These are phyloP conservation scores for Boehmeria nivea DNA, from an alignment of 306 rosid genomes.

Conservation along the genomic window DNA sequence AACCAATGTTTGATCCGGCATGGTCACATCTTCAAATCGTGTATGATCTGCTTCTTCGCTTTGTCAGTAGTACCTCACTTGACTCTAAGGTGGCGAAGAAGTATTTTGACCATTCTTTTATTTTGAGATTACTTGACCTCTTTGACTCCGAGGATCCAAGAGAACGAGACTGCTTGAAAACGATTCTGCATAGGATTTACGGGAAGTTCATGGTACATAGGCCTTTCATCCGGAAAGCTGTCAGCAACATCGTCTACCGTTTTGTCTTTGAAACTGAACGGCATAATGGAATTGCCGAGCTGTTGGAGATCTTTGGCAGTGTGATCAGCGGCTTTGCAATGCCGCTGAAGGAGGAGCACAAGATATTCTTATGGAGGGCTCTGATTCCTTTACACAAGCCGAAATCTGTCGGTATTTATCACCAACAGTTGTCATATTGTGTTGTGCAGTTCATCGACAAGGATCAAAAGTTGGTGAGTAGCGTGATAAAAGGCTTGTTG, in stretches of 20 bases:
- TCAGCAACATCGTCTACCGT: slow-evolving; percentile 77
- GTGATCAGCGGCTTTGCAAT: slow-evolving; percentile 93
- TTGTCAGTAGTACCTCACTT: slow-evolving; percentile 63
- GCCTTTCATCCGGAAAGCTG: slow-evolving; percentile 80
- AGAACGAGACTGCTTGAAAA: slow-evolving; percentile 96
- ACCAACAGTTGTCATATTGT: slow-evolving; percentile 85
- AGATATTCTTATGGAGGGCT: slow-evolving; percentile 72
- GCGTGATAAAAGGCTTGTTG: slow-evolving; percentile 74
- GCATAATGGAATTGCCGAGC: slow-evolving; percentile 91
- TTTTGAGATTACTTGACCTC: slow-evolving; percentile 79
- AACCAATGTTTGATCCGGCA: slow-evolving; percentile 95
- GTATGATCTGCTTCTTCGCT: slow-evolving; percentile 85
- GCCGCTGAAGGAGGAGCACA: slow-evolving; percentile 98
- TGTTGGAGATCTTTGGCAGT: slow-evolving; percentile 95
- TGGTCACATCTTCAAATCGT: slow-evolving; percentile 91
- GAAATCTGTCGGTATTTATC: slow-evolving; percentile 87
- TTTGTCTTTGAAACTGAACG: slow-evolving; percentile 88
- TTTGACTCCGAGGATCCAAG: slow-evolving; percentile 97
- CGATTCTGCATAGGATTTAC: slow-evolving; percentile 83
- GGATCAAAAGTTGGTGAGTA: slow-evolving; percentile 80
- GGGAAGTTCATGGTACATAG: slow-evolving; percentile 98
- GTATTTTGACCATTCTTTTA: slow-evolving; percentile 74
- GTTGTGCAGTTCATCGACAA: slow-evolving; percentile 88
- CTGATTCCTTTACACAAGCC: slow-evolving; percentile 95
- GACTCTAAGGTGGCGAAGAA: slow-evolving; percentile 78